Evolutionary conservation across 768 basidiomycete genomes (phyloP).

Genomic region (Kwoniella sp.): DNA sequence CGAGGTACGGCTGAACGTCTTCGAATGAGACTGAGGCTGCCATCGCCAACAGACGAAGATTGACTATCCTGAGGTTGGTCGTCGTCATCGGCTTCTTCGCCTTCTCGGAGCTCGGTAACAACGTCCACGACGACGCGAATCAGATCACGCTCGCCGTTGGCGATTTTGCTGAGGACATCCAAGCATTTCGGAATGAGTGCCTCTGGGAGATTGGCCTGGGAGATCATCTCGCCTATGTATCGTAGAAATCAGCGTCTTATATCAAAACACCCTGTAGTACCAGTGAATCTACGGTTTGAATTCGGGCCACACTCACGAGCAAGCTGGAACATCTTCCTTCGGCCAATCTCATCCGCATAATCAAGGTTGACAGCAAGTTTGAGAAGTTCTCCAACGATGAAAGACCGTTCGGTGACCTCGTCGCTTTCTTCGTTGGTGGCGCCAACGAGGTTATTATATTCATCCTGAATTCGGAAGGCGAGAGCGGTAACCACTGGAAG

Average conservation of each 20-base stretch:
- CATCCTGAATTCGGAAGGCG: conserved; percentile 71
- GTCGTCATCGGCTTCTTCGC: conserved; percentile 41
- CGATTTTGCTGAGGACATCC: conserved; percentile 75
- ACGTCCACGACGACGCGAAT: conserved; percentile 87
- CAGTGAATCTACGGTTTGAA: neutral
- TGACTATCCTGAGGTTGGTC: conserved; percentile 50
- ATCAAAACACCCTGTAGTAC: no score
- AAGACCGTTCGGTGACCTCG: conserved; percentile 59
- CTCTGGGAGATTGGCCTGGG: conserved; percentile 69
- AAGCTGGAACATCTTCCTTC: conserved; percentile 81
- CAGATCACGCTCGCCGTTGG: conserved; percentile 75
- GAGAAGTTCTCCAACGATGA: conserved; percentile 78
- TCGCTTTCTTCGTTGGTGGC: conserved; percentile 55
- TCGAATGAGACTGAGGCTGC: conserved; percentile 5
- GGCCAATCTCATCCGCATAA: conserved; percentile 87
- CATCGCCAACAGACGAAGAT: conserved; percentile 53
- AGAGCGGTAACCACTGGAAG: conserved; percentile 83
- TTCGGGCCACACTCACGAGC: conserved; percentile 64
- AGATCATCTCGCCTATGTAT: conserved; percentile 73
- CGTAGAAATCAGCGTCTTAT: no score
- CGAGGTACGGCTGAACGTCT: conserved; percentile 21
- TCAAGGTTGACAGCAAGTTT: conserved; percentile 76
- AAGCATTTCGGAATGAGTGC: conserved; percentile 71
- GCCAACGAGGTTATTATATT: conserved; percentile 66
- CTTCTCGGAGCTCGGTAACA: conserved; percentile 74